phyloP scores from a whole-genome alignment of 768 basidiomycete species.

The Amanita inopinata region DNA sequence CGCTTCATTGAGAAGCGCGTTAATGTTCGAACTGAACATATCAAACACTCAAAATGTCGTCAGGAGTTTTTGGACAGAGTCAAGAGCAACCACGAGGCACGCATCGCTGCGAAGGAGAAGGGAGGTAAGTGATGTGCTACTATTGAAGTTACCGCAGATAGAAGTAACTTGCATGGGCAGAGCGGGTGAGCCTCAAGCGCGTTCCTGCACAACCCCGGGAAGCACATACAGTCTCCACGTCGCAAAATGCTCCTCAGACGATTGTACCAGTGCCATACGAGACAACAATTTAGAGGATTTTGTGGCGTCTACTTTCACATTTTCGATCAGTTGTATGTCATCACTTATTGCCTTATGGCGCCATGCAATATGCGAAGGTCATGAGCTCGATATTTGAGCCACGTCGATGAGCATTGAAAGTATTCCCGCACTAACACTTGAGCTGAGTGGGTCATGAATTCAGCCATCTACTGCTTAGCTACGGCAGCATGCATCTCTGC shows the following conservation, averaged over 20 bases:
- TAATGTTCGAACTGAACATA: slow-evolving; percentile 94
- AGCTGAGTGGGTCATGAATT: too few relatives aligned
- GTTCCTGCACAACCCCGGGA: slow-evolving; percentile 76
- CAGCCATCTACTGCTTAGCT: too few relatives aligned
- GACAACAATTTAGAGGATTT: slow-evolving; percentile 76
- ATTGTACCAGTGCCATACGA: slow-evolving; percentile 91
- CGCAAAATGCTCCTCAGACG: slow-evolving; percentile 81
- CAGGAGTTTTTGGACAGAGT: slow-evolving; percentile 97
- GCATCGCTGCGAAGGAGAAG: slow-evolving; percentile 80
- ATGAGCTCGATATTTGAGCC: not conserved
- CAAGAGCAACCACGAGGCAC: slow-evolving; percentile 79
- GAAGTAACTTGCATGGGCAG: slow-evolving; percentile 26
- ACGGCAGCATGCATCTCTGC: too few relatives aligned
- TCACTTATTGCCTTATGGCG: slow-evolving; percentile 17
- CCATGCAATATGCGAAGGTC: slow-evolving; percentile 19
- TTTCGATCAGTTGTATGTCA: slow-evolving; percentile 19
- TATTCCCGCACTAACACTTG: not conserved
- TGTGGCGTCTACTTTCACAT: slow-evolving; percentile 11
- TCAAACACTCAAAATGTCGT: slow-evolving; percentile 93
- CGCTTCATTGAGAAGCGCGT: slow-evolving; percentile 99
- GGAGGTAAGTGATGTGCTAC: slow-evolving; percentile 56
- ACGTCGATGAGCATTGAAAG: slow-evolving; percentile 10
- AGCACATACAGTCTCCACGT: slow-evolving; percentile 61
- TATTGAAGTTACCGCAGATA: not conserved
- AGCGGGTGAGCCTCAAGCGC: slow-evolving; percentile 78